A percentile compares a stretch with the other conserved stretches of the same genome.
phyloP scores from a whole-genome alignment of 306 rosid species.

The Cicer judaicum region DNA sequence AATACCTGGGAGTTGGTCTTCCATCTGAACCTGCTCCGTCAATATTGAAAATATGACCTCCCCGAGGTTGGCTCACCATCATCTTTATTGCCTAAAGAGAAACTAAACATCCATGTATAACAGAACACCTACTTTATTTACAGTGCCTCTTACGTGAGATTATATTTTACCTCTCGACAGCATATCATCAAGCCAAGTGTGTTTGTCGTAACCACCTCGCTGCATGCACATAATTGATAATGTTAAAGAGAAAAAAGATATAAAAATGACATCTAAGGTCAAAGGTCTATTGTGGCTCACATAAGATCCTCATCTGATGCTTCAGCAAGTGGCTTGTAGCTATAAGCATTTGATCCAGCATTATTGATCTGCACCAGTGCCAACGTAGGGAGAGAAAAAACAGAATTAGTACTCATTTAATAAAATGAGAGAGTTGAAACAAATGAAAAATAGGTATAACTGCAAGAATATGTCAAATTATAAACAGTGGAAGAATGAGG shows the following conservation, averaged over 20 bases:
- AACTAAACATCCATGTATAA: constrained; percentile 46
- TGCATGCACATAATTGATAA: constrained; percentile 50
- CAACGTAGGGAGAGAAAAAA: constrained; percentile 50
- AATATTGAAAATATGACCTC: constrained; percentile 95
- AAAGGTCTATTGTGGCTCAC: constrained; percentile 54
- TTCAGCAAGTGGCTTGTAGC: constrained; percentile 88
- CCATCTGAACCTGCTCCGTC: constrained; percentile 99
- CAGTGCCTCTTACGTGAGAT: constrained; percentile 36
- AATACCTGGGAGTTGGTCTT: constrained; percentile 94
- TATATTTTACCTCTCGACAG: constrained; percentile 85
- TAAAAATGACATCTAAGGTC: constrained; percentile 9
- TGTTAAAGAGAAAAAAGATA: constrained; percentile 37
- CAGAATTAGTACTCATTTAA: constrained; percentile 37
- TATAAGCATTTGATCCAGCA: constrained; percentile 98
- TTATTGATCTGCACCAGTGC: constrained; percentile 81
- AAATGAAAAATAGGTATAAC: constrained; percentile 10
- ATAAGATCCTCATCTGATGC: constrained; percentile 96
- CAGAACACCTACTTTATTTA: constrained; percentile 26
- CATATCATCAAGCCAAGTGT: constrained; percentile 97
- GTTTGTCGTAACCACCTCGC: constrained; percentile 94
- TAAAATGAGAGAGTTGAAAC: constrained; percentile 29
- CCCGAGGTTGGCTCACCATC: constrained; percentile 87
- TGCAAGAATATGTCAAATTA: constrained; percentile 7
- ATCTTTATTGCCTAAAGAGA: constrained; percentile 81
- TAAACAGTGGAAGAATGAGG: constrained; percentile 14